A percentile compares a stretch with the other conserved stretches of the same genome.
Conservation (phyloP, 2,329 filamentous ascomycete genomes). For the Colletotrichum melonis region DNA sequence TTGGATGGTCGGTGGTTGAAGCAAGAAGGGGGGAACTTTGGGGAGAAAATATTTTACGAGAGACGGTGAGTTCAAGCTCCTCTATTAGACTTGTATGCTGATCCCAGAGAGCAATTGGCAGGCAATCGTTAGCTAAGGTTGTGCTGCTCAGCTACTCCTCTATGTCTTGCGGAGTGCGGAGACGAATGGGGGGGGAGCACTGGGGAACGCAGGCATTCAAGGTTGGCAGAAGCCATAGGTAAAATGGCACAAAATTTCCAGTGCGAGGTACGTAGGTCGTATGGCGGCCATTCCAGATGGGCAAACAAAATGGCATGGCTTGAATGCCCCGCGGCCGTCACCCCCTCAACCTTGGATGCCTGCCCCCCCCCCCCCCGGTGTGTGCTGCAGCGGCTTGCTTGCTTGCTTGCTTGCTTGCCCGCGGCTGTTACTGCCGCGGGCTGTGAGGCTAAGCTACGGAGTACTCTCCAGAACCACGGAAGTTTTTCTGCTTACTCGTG, state of each 20-base stretch:
- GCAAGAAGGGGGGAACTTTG: neutral
- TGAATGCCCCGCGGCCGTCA: constrained; percentile 30
- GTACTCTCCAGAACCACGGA: neutral
- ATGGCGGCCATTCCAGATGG: constrained; percentile 27
- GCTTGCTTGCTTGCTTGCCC: neutral
- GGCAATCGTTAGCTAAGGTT: neutral
- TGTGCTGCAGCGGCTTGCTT: neutral
- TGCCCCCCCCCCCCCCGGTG: neutral
- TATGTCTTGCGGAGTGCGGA: neutral
- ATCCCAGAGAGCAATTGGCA: neutral
- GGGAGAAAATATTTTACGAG: neutral
- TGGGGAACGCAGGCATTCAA: neutral
- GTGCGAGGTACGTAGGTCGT: neutral
- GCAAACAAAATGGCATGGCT: constrained; percentile 31
- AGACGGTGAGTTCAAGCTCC: too few relatives aligned
- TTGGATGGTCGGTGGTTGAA: neutral
- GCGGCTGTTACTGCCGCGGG: neutral
- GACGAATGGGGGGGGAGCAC: neutral
- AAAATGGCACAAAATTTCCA: neutral
- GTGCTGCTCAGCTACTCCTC: neutral
- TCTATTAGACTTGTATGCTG: too few relatives aligned
- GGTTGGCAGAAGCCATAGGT: neutral
- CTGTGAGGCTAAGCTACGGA: neutral
- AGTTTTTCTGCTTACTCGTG: neutral
- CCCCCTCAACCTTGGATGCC: constrained; percentile 30